These are phyloP conservation scores for Penicillium frequentans DNA, from an alignment of 2,329 filamentous ascomycete species.

Conservation along the genomic window DNA sequence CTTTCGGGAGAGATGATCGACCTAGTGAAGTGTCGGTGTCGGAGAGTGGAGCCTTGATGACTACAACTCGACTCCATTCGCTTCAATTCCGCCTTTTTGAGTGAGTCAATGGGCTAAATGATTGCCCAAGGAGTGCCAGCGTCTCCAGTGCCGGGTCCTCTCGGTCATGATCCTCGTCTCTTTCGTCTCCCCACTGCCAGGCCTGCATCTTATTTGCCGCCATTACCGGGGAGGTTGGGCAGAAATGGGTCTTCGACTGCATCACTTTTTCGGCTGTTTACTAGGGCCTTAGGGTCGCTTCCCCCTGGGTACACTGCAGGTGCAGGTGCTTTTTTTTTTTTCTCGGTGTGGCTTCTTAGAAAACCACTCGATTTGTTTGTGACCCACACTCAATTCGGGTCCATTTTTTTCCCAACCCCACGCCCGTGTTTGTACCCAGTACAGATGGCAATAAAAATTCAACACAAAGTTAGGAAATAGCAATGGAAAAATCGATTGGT, in stretches of 20 bases:
- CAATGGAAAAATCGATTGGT: constrained; percentile 18
- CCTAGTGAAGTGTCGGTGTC: constrained; percentile 27
- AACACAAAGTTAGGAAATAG: not conserved
- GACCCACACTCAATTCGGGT: constrained; percentile 5
- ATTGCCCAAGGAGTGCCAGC: not conserved
- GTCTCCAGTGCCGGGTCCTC: constrained; percentile 4
- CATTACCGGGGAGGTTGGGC: constrained; percentile 26
- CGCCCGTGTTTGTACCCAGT: constrained; percentile 5
- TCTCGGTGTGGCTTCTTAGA: constrained; percentile 9
- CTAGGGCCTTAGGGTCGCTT: constrained; percentile 3
- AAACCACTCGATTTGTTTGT: constrained; percentile 3
- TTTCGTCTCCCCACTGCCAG: constrained; percentile 23
- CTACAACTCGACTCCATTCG: constrained; percentile 9
- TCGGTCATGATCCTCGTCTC: constrained; percentile 9
- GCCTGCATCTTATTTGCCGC: constrained; percentile 28
- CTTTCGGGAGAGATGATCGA: constrained; percentile 6
- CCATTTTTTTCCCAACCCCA: constrained; percentile 4
- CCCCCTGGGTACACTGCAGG: constrained; percentile 12
- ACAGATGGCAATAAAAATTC: constrained; percentile 7
- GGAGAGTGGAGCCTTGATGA: constrained; percentile 18
- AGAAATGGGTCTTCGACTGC: constrained; percentile 27
- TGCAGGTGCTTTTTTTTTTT: constrained; percentile 1
- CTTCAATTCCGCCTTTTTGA: constrained; percentile 4
- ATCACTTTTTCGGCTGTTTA: constrained; percentile 13
- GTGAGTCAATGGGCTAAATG: constrained; percentile 5